Percentiles rank a stretch among this genome's conserved stretches.
phyloP scores from a whole-genome alignment of 2,329 filamentous ascomycete genomes.

The Penicillium brasilianum region DNA sequence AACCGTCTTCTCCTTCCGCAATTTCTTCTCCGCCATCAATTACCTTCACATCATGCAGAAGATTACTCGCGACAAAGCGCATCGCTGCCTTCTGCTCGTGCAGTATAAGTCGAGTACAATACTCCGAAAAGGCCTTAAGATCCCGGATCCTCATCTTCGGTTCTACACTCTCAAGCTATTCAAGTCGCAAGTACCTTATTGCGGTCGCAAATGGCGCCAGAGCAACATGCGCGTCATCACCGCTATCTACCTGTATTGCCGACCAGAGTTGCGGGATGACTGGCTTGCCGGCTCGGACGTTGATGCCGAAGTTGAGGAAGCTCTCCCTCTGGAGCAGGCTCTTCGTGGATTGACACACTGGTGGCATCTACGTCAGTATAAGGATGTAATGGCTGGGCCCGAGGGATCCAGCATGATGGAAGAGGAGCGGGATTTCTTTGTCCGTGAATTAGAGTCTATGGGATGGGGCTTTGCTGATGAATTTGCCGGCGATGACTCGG shows the following conservation, averaged over 20 bases:
- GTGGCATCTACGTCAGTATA: slow-evolving; percentile 85
- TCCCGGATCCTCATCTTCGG: slow-evolving; percentile 83
- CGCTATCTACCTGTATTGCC: slow-evolving; percentile 90
- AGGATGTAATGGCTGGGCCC: slow-evolving; percentile 70
- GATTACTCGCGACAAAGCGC: slow-evolving; percentile 92
- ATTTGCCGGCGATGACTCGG: slow-evolving; percentile 24
- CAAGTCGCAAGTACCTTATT: slow-evolving; percentile 98
- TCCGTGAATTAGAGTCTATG: slow-evolving; percentile 75
- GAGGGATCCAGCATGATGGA: slow-evolving; percentile 61
- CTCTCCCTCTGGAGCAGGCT: slow-evolving; percentile 88
- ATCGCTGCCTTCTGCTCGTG: slow-evolving; percentile 90
- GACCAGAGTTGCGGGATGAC: slow-evolving; percentile 90
- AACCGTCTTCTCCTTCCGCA: slow-evolving; percentile 87
- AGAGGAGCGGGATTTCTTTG: slow-evolving; percentile 80
- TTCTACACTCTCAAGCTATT: slow-evolving; percentile 97
- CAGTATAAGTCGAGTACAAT: slow-evolving; percentile 95
- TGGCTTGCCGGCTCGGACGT: slow-evolving; percentile 90
- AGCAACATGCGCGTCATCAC: slow-evolving; percentile 99
- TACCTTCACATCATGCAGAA: slow-evolving; percentile 97
- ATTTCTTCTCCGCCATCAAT: slow-evolving; percentile 95
- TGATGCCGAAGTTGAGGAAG: slow-evolving; percentile 91
- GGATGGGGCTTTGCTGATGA: slow-evolving; percentile 56
- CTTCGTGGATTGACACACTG: slow-evolving; percentile 89
- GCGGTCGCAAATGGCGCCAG: slow-evolving; percentile 96
- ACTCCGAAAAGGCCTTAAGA: slow-evolving; percentile 86